Base-by-base conservation (phyloP, 768 basidiomycete species). In the Pulveroboletus sp. region DNA sequence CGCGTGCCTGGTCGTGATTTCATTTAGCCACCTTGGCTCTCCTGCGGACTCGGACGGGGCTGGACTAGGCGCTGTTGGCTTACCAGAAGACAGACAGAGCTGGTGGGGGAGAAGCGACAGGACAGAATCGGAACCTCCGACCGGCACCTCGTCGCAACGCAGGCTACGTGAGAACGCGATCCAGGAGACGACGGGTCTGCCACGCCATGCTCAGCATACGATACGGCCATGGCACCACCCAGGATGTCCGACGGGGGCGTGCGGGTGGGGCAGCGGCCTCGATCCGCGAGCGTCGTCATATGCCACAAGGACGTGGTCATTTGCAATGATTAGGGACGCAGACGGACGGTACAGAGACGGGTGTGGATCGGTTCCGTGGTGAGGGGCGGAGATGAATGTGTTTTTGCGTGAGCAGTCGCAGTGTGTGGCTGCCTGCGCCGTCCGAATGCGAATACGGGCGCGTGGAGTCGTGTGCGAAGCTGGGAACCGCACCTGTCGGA, bases 21-120 rank as follows among this genome's bases (percentile, higher is more conserved):
- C 68, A 67, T 67, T 61, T 69, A 69, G 55, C 66, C 68, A 60
- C 63, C 64, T 69, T 67, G 39, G 63, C 50, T 46, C 51, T 50
- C 56, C 53, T 57, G 54, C 61, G 66, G 53, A 39, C 53, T 59
- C 63, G 58, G 60, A 55, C 27, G 51, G 54, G 54, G 56, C 48
- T 53, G 53, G 53, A 37, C 39, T 53, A 52, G 17, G 30, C 30
- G 54, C 33, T 57, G 50, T 36, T 40, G 46, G 52, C 51, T 53
- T 42, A 49, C 38, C 49, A 53, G 52, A 50, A 53, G 49, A 51
- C 33, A 46, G 51, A 50, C 55, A 65, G 64, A 61, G 54, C 50
- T 56, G 53, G 47, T 51, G 35, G 44, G 64, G 51, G 50, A 56
- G 53, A 63, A 65, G 62, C 51, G 61, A 50, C 28, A 39, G 60